Evolutionary conservation across 2,329 filamentous ascomycete species (phyloP), one percentile per base, ranked within the genome.

Genomic region (Pseudogymnoascus verrucosus): DNA sequence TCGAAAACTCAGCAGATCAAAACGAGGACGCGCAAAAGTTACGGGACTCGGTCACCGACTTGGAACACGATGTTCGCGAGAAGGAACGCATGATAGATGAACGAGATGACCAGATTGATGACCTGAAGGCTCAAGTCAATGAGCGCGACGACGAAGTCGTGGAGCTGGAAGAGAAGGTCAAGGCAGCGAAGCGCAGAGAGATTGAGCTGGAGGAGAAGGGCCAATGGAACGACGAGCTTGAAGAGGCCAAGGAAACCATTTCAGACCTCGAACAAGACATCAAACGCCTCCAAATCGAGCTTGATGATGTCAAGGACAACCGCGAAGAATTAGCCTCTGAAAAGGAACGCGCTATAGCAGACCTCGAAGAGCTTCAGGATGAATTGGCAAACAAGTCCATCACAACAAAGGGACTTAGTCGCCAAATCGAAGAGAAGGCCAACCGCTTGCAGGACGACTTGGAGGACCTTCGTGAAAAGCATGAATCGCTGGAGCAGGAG

Each of bases 371-470:
- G 70, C 79, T 92, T 23, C 88, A 90, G 66, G 88, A 90, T 62
- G 89, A 92, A 69, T 85, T 92, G 82, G 83, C 88, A 21, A 88
- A 93, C 75, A 92, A 91, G 69, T 93, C 89, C 0, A 82, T 91
- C 39, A 85, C 85, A 62, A 89, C 88, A 11, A 91, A 89, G 71
- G 89, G 88, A 1, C 79, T 91, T 7, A 89, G 85, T 62, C 84
- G 89, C 34, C 89, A 93, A 74, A 81, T 91, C 16, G 89, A 93
- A 70, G 88, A 90, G 68, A 90, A 86, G 73, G 77, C 85, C 7
- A 77, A 79, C 61, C 84, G 85, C 34, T 76, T 93, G 8, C 88
- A 92, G 68, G 78, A 83, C 54, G 88, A 92, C 64, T 76, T 91
- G 5, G 83, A 84, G 51, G 72, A 76, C 2, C 71, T 84, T 61